Percentiles rank a stretch among this genome's conserved stretches.
Conservation (phyloP, 2,329 filamentous ascomycete species). For the Cladosporium oxysporum region DNA sequence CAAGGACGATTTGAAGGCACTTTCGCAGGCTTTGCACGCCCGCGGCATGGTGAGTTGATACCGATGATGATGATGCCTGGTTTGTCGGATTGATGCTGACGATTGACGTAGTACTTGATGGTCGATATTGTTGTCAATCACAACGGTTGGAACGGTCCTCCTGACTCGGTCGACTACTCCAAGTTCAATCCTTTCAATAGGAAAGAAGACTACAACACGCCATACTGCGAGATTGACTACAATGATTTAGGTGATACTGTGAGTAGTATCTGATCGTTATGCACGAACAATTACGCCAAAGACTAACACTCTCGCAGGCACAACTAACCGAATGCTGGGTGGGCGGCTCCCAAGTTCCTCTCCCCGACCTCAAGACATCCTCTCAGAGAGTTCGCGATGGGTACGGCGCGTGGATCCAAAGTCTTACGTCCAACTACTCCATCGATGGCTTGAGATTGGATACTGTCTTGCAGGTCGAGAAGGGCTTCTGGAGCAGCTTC, state of each 20-base stretch:
- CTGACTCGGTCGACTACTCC: constrained; percentile 34
- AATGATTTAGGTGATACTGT: constrained; percentile 39
- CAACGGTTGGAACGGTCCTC: constrained; percentile 38
- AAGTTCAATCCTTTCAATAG: constrained; percentile 45
- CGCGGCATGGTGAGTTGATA: constrained; percentile 38
- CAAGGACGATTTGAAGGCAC: constrained; percentile 38
- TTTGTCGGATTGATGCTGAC: constrained; percentile 21
- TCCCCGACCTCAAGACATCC: constrained; percentile 65
- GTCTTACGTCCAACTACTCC: constrained; percentile 60
- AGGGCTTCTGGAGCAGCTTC: constrained; percentile 45
- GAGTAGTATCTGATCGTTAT: constrained; percentile 12
- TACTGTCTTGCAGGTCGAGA: constrained; percentile 50
- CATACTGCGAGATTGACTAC: constrained; percentile 60
- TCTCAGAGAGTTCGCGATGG: constrained; percentile 50
- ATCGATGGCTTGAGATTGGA: constrained; percentile 60
- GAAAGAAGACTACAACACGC: constrained; percentile 49
- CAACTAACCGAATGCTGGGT: constrained; percentile 55
- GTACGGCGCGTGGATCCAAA: constrained; percentile 61
- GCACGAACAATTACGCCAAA: neutral
- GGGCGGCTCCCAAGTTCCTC: constrained; percentile 54
- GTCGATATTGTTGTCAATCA: constrained; percentile 42
- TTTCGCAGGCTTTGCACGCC: constrained; percentile 39
- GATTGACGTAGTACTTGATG: constrained; percentile 38
- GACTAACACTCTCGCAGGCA: constrained; percentile 25
- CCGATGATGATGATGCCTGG: neutral